A percentile compares a stretch with the other conserved stretches of the same genome.
Evolutionary conservation across 441 rosid genomes (phyloP).

Genomic region (Rhodomyrtus psidioides): DNA sequence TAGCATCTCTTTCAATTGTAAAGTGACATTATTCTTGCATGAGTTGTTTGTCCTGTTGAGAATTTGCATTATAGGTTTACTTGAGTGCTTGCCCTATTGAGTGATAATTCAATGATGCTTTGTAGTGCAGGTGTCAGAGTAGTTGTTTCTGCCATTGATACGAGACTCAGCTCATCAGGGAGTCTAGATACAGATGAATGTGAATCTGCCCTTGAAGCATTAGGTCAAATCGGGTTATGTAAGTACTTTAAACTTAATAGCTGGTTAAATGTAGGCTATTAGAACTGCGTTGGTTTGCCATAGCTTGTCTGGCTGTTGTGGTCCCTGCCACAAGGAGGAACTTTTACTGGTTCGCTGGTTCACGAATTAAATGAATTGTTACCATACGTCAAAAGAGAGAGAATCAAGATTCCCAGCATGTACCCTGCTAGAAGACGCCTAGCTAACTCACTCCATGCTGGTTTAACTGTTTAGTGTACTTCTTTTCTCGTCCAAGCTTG

Average conservation of each 20-base stretch:
- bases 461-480: not conserved
- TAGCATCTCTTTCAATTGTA: not conserved
- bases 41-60: not conserved
- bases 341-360: not conserved
- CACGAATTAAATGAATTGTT: not conserved
- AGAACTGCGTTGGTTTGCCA: not conserved
- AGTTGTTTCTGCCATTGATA: conserved; percentile 61
- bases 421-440: not conserved
- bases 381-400: not conserved
- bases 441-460: not conserved
- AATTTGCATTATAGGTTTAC: not conserved
- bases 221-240: conserved; percentile 84
- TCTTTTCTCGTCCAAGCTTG: not conserved
- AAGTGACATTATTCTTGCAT: not conserved
- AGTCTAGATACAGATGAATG: conserved; percentile 48
- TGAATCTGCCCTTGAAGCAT: conserved; percentile 80
- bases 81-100: not conserved
- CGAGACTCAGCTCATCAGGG: conserved; percentile 31
- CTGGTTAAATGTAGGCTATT: not conserved
- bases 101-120: not conserved
- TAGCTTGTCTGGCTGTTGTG: conserved; percentile 1
- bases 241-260: conserved; percentile 14
- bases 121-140: conserved; percentile 45
- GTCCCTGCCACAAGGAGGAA: not conserved
- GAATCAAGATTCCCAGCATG: not conserved